phyloP scores from a whole-genome alignment of 139 green algal species.

The Coelastrella sp. region DNA sequence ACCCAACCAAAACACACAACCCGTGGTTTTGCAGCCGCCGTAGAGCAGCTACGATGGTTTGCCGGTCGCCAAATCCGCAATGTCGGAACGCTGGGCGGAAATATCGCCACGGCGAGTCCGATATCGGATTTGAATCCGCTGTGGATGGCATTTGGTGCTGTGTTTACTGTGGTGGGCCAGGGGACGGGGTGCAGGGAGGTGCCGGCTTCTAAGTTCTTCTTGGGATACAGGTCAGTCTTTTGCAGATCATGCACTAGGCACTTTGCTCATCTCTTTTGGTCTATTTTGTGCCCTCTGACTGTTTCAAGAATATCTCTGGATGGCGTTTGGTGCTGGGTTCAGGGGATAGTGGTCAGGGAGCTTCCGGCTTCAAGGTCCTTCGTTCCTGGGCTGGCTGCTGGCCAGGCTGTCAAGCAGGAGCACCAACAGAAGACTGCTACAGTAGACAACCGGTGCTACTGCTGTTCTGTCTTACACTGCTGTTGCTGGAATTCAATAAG shows the following conservation, averaged over 20 bases:
- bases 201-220: constrained; percentile 88
- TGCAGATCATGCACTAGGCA: constrained; percentile 70
- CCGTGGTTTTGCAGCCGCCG: constrained; percentile 74
- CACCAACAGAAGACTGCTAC: too few relatives aligned
- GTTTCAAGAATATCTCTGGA: constrained; percentile 70
- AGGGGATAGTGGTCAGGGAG: constrained; percentile 43
- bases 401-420: too few relatives aligned
- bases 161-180: constrained; percentile 73
- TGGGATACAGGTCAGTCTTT: constrained; percentile 82
- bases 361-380: constrained; percentile 88
- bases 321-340: constrained; percentile 83
- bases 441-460: not conserved
- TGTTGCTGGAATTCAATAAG: not conserved
- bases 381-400: constrained; percentile 45
- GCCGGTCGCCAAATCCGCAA: constrained; percentile 94
- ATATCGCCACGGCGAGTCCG: constrained; percentile 92
- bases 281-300: too few relatives aligned
- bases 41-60: constrained; percentile 90
- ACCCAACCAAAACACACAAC: constrained; percentile 62
- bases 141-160: constrained; percentile 84
- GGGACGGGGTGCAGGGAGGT: constrained; percentile 48
- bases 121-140: constrained; percentile 97
- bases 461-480: not conserved
- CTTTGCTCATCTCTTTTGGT: too few relatives aligned
- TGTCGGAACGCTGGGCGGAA: constrained; percentile 91